Percentiles rank a stretch among this genome's conserved stretches.
Conservation (phyloP, 805 yeast species). For the Maudiozyma saulgeensis region DNA sequence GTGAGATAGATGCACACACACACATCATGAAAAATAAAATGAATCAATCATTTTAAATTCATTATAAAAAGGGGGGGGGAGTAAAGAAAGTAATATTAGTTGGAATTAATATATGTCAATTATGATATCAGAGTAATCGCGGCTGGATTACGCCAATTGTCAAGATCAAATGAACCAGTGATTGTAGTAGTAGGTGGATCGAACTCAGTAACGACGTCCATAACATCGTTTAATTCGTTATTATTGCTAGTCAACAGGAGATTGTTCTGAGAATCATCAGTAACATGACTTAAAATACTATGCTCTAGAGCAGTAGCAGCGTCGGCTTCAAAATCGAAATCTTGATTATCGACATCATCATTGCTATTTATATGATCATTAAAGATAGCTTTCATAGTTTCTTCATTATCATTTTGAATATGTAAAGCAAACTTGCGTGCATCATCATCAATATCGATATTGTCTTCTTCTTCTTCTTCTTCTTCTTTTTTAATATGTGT, state of each 20-base stretch:
- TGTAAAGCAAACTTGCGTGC: background rate
- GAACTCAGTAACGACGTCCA: background rate
- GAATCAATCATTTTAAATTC: no score
- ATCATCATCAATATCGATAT: background rate
- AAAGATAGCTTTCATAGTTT: background rate
- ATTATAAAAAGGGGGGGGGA: no score
- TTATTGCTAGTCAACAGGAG: background rate
- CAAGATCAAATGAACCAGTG: slow-evolving; percentile 29
- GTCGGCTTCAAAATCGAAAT: background rate
- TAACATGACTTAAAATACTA: background rate
- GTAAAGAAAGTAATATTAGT: background rate
- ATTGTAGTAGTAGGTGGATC: background rate
- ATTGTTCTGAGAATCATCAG: background rate
- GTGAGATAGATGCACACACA: no score
- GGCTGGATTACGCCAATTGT: slow-evolving; percentile 40
- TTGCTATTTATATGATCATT: background rate
- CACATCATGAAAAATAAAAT: no score
- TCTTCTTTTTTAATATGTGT: background rate
- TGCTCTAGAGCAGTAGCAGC: background rate
- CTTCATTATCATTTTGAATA: background rate
- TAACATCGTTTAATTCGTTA: background rate
- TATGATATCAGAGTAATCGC: slow-evolving; percentile 27
- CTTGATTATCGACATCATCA: background rate
- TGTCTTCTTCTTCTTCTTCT: background rate
- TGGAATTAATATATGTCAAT: background rate